phyloP scores from a whole-genome alignment of 768 basidiomycete species.

The Termitomyces sp. region DNA sequence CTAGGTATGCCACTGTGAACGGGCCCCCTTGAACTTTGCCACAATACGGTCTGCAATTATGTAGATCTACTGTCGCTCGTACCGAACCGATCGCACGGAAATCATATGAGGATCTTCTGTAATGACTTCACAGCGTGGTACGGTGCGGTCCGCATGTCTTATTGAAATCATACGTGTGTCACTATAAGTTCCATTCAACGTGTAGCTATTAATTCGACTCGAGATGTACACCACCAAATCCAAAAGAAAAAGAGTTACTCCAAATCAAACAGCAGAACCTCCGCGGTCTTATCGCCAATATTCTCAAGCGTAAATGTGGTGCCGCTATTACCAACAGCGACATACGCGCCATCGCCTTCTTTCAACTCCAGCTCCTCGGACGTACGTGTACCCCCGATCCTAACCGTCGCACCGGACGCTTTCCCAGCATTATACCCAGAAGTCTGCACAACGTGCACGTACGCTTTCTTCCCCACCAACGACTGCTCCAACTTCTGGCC shows the following conservation, averaged over 20 bases:
- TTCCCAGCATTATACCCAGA: conserved; percentile 67
- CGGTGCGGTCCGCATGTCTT: too few species aligned
- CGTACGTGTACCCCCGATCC: conserved; percentile 32
- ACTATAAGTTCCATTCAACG: neutral
- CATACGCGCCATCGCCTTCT: conserved; percentile 88
- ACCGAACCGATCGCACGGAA: too few species aligned
- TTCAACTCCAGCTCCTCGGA: conserved; percentile 46
- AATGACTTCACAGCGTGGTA: too few species aligned
- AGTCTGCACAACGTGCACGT: conserved; percentile 83
- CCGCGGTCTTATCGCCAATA: conserved; percentile 57
- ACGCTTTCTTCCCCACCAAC: conserved; percentile 57
- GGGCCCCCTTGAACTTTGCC: too few species aligned
- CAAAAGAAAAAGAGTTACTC: conserved; percentile 27
- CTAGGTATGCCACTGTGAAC: too few species aligned
- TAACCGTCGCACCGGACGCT: conserved; percentile 54
- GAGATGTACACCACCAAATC: neutral
- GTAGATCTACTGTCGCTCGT: too few species aligned
- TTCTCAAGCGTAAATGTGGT: conserved; percentile 48
- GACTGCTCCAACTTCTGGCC: conserved; percentile 47
- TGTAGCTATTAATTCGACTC: neutral
- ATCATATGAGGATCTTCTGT: neutral
- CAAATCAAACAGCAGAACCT: conserved; percentile 79
- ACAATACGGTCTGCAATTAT: too few species aligned
- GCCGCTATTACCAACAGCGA: conserved; percentile 43
- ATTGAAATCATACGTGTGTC: neutral